Evolutionary conservation across 225 moss, liverwort and hornwort genomes (phyloP).

Genomic region (Pseudoscleropodium purum): DNA sequence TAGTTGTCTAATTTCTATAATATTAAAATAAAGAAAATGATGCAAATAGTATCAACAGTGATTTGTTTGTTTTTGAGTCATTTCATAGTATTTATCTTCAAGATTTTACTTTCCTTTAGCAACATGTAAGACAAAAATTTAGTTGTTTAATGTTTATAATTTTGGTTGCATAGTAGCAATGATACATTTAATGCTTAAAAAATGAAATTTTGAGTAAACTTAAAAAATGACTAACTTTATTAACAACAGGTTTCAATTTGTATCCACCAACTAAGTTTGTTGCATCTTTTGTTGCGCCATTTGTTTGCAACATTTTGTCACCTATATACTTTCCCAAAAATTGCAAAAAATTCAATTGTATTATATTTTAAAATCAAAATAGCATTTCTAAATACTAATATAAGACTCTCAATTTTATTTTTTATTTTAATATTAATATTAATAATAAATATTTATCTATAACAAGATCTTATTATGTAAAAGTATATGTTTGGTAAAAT

Average conservation of each 20-base stretch:
- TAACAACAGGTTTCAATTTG: neutral
- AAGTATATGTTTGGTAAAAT: neutral
- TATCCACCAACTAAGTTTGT: rapidly evolving
- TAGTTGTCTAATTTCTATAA: neutral
- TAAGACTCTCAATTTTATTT: neutral
- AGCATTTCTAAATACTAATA: neutral
- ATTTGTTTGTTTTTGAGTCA: neutral
- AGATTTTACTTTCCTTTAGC: neutral
- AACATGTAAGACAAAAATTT: neutral
- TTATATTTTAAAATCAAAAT: neutral
- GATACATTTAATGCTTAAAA: neutral
- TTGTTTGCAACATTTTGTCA: neutral
- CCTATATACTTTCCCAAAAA: neutral
- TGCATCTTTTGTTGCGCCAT: neutral
- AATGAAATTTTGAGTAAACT: neutral
- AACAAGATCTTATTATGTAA: neutral
- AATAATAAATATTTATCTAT: neutral
- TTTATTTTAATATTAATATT: neutral
- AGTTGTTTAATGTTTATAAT: neutral
- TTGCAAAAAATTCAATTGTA: neutral
- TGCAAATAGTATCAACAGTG: too few species aligned
- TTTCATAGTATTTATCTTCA: neutral
- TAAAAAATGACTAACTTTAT: neutral
- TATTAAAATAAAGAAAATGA: neutral
- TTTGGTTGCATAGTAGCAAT: neutral